These are phyloP conservation scores for Angophora floribunda DNA, from an alignment of 345 rosid species.

Conservation along the genomic window DNA sequence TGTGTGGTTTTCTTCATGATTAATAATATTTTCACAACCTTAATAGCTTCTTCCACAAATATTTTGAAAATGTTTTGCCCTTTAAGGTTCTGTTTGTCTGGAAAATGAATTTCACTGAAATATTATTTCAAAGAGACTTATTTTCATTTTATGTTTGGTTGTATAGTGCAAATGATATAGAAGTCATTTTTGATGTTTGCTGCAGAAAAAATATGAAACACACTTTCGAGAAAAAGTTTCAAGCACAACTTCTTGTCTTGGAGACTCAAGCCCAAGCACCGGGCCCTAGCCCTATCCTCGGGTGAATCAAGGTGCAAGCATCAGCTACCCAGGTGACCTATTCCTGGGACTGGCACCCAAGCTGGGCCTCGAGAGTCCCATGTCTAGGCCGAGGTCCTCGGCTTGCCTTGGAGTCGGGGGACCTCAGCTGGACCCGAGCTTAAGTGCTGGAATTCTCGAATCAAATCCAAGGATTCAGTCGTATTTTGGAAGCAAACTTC, in stretches of 20 bases:
- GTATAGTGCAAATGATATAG: background rate
- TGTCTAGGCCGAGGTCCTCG: background rate
- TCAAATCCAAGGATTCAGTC: background rate
- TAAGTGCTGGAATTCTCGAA: background rate
- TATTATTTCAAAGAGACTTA: background rate
- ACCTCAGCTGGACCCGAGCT: background rate
- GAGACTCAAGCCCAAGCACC: background rate
- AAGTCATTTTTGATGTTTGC: background rate
- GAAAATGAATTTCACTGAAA: background rate
- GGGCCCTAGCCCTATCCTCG: background rate
- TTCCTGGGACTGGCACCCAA: background rate
- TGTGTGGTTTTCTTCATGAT: background rate
- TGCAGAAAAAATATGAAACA: background rate
- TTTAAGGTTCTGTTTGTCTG: background rate
- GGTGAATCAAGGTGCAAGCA: background rate
- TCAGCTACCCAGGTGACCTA: background rate
- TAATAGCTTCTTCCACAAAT: background rate
- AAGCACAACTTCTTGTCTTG: background rate
- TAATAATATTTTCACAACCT: background rate
- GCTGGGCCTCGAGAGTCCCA: background rate
- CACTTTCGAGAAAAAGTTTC: background rate
- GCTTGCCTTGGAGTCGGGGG: background rate
- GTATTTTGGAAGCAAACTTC: no score
- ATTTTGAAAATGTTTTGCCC: background rate
- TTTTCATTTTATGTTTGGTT: background rate